Evolutionary conservation across 2,329 filamentous ascomycete genomes (phyloP).

Genomic region (Beauveria asiatica): DNA sequence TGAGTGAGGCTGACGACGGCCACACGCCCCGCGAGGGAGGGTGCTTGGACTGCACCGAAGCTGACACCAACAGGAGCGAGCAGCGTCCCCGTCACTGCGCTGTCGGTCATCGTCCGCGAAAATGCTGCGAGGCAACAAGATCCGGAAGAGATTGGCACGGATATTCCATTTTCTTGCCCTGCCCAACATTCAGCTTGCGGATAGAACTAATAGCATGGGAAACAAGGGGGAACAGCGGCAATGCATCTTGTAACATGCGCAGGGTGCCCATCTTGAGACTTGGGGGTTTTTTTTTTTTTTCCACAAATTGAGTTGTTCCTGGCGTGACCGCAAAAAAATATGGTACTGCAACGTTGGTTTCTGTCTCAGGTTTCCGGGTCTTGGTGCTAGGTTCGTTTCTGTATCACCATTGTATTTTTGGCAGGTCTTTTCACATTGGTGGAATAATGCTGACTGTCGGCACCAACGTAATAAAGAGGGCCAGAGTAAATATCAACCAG

Average conservation of each 20-base stretch:
- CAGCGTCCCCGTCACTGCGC: not conserved
- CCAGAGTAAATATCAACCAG: no score
- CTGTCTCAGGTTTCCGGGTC: no score
- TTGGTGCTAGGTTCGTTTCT: no score
- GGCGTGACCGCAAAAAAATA: no score
- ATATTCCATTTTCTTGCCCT: not conserved
- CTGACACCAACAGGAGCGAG: not conserved
- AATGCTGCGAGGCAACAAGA: not conserved
- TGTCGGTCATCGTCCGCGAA: slow-evolving; percentile 8
- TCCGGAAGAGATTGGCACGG: not conserved
- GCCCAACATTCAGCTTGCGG: not conserved
- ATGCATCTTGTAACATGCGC: not conserved
- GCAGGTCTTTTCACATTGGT: no score
- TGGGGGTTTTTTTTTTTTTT: no score
- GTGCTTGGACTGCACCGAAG: not conserved
- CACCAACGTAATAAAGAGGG: no score
- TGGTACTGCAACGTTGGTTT: no score
- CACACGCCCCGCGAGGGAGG: not conserved
- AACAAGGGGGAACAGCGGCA: not conserved
- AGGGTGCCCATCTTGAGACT: not conserved
- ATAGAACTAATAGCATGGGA: not conserved
- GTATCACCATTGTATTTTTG: no score
- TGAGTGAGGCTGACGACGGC: slow-evolving; percentile 2
- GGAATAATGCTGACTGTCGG: no score
- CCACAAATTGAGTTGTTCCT: no score